Evolutionary conservation across 805 yeast species (phyloP), one percentile per base, ranked within the genome.

Genomic region (Candida argentea): DNA sequence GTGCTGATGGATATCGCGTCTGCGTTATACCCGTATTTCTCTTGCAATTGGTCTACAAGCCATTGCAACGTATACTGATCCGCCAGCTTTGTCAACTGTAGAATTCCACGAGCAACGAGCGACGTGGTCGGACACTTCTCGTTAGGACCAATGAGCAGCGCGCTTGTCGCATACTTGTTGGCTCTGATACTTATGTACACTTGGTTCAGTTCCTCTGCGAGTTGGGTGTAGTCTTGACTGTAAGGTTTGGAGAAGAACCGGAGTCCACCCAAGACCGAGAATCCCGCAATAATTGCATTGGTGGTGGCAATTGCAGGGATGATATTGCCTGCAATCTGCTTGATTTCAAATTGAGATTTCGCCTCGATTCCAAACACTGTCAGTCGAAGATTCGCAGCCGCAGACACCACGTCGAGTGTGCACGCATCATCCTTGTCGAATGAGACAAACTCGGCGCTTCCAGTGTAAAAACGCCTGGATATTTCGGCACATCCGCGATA

Each of bases 231-330:
- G 6, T 51, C 48, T 2, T 42, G 37, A 3, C 52, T 50, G 7
- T 29, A 22, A 4, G 31, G 30, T 16, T 50, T 38, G 2, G 44
- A 42, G 39, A 57, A 79, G 43, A 30, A 73, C 50, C 48, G 70
- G 26, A 86, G 55, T 0, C 94, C 80, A 21, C 78, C 73, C 22
- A 89, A 49, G 3, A 86, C 76, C 10, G 91, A 79, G 39, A 85
- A 69, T 0, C 98, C 98, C 0, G 95, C 86, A 41, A 91, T 77
- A 9, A 91, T 78, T 1, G 98, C 97, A 51, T 91, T 91, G 3
- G 96, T 89, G 2, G 98, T 91, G 5, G 98, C 97, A 41, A 93
- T 87, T 0, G 98, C 98, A 0, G 99, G 98, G 22, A 91, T 91
- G 43, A 91, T 91, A 52, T 89, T 91, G 5, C 99, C 99, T 0